These are phyloP conservation scores for Plantago elongata DNA, from an alignment of 257 asterid genomes.

Conservation along the genomic window DNA sequence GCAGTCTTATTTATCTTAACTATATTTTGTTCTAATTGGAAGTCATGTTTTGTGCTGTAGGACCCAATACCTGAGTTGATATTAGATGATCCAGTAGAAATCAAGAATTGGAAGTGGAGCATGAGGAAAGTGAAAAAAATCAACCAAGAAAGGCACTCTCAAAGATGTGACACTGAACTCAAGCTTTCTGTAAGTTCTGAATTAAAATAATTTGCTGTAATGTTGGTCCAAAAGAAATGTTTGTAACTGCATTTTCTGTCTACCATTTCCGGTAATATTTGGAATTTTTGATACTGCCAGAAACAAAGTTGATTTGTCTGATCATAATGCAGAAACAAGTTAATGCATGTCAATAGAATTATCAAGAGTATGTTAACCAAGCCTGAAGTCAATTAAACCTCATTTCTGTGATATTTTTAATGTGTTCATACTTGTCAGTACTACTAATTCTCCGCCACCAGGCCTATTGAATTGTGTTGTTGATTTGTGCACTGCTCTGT, in stretches of 20 bases:
- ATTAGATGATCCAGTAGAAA: slow-evolving; percentile 54
- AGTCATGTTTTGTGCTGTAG: slow-evolving; percentile 35
- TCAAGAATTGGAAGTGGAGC: slow-evolving; percentile 79
- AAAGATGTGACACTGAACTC: slow-evolving; percentile 85
- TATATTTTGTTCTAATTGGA: slow-evolving; percentile 13
- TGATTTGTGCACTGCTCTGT: slow-evolving; percentile 5
- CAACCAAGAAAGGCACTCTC: slow-evolving; percentile 86
- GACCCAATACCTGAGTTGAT: slow-evolving; percentile 73
- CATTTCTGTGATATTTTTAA: no score
- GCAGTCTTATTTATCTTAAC: slow-evolving; percentile 16
- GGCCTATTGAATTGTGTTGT: slow-evolving; percentile 3
- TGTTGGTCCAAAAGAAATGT: background rate
- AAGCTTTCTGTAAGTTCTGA: slow-evolving; percentile 73
- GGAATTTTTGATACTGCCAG: no score
- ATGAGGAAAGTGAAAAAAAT: slow-evolving; percentile 71
- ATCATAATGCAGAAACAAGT: no score
- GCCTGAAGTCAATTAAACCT: no score
- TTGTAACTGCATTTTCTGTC: no score
- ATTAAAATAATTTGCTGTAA: background rate
- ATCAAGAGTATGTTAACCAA: no score
- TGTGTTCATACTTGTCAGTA: background rate
- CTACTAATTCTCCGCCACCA: background rate
- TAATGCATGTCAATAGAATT: no score
- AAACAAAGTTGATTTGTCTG: no score
- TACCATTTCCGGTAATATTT: no score